Conservation (phyloP, 2,329 filamentous ascomycete species). For the Diaporthe vaccinii region DNA sequence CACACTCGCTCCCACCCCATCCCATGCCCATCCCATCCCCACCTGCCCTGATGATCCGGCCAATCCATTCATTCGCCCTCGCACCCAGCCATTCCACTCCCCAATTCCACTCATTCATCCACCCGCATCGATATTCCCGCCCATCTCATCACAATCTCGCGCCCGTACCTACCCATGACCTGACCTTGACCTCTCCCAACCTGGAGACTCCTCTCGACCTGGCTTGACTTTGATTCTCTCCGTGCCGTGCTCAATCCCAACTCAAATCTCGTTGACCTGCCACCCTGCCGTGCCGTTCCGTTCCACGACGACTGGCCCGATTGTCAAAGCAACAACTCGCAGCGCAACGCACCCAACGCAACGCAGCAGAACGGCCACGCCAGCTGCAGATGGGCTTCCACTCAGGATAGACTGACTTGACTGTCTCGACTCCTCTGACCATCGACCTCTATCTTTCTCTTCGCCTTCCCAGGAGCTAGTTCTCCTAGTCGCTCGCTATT, state of each 20-base stretch:
- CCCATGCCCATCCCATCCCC: conserved; percentile 12
- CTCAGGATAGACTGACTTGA: conserved; percentile 31
- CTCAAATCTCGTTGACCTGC: conserved; percentile 25
- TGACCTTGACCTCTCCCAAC: conserved; percentile 24
- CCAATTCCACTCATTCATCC: conserved; percentile 26
- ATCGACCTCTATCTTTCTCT: conserved; percentile 7
- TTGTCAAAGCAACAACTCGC: conserved; percentile 15
- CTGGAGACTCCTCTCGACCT: conserved; percentile 7
- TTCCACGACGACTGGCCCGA: background rate
- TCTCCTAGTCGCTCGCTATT: conserved; percentile 39
- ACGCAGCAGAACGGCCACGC: conserved; percentile 4
- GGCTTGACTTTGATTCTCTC: background rate
- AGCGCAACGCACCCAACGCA: conserved; percentile 8
- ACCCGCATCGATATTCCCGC: conserved; percentile 25
- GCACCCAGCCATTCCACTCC: conserved; percentile 8
- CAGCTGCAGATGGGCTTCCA: conserved; percentile 25
- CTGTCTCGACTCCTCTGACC: conserved; percentile 17
- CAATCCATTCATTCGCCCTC: conserved; percentile 19
- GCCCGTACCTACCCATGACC: conserved; percentile 27
- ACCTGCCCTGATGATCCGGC: conserved; percentile 31
- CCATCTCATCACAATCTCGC: conserved; percentile 31
- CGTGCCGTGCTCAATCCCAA: conserved; percentile 11
- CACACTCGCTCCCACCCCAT: background rate
- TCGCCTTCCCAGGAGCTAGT: conserved; percentile 30
- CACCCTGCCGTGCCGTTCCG: conserved; percentile 21